A percentile compares a stretch with the other conserved stretches of the same genome.
These are phyloP conservation scores for Dillenia turbinata DNA, from an alignment of 164 flowering plant species.

Conservation along the genomic window DNA sequence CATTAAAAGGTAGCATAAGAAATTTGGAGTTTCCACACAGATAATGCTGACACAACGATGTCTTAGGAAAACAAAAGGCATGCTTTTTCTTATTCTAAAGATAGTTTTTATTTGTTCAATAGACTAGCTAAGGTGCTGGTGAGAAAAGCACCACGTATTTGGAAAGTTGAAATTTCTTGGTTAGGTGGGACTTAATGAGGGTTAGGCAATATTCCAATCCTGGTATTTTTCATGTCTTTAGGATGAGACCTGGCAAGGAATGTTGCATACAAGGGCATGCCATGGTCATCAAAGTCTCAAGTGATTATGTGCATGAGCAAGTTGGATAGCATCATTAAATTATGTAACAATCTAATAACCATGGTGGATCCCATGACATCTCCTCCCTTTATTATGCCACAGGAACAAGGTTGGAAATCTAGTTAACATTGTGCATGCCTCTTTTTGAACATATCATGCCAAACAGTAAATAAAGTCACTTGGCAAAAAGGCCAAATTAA, in stretches of 20 bases:
- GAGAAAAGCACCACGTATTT: constrained; percentile 1
- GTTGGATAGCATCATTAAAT: constrained; percentile 17
- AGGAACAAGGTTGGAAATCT: constrained; percentile 9
- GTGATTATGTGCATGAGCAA: constrained; percentile 4
- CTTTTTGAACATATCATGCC: not conserved
- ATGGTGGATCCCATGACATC: constrained; percentile 21
- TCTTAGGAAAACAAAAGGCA: too few species aligned
- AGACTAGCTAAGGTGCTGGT: not conserved
- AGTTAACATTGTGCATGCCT: constrained; percentile 7
- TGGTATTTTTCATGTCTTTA: not conserved
- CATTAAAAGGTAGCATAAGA: too few species aligned
- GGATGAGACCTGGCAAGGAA: constrained; percentile 9
- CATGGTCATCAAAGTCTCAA: constrained; percentile 8
- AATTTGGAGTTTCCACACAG: too few species aligned
- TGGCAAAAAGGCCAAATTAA: not conserved
- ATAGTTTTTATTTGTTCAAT: too few species aligned
- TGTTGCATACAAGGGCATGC: constrained; percentile 16
- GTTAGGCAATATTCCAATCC: not conserved
- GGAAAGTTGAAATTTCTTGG: not conserved
- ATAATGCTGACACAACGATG: too few species aligned
- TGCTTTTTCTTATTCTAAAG: too few species aligned
- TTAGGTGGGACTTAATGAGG: not conserved
- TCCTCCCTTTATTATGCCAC: constrained; percentile 15
- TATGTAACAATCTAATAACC: constrained; percentile 16
- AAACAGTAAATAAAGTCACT: not conserved